Percentiles rank a stretch among this genome's conserved stretches.
phyloP scores from a whole-genome alignment of 2,329 filamentous ascomycete species.

The Ceratocystis lukuohia region DNA sequence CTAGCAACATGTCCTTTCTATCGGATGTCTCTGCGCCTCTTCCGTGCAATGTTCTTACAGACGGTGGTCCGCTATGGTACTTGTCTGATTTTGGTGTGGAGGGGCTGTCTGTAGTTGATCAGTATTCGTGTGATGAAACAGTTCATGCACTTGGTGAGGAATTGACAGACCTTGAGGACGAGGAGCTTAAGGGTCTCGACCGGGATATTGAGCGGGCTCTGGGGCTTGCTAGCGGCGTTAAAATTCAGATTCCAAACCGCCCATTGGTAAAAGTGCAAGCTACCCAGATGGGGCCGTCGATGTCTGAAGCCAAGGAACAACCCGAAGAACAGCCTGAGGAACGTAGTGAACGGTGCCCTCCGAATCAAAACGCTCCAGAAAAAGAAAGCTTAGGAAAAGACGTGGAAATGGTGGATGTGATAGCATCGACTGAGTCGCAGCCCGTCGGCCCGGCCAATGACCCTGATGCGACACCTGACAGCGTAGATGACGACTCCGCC shows the following conservation, averaged over 20 bases:
- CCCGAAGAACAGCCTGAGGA: background rate
- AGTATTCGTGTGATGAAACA: slow-evolving; percentile 47
- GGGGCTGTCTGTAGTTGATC: slow-evolving; percentile 13
- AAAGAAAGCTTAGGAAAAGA: background rate
- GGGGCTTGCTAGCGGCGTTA: slow-evolving; percentile 1
- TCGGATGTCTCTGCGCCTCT: background rate
- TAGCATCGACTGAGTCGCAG: background rate
- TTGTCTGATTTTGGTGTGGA: slow-evolving; percentile 10
- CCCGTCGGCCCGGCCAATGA: background rate
- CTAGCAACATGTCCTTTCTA: slow-evolving; percentile 16
- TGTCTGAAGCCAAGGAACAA: background rate
- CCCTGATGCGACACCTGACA: background rate
- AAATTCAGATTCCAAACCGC: background rate
- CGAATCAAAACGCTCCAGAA: too few species aligned
- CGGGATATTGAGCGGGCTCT: slow-evolving; percentile 35
- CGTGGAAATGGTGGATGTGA: slow-evolving; percentile 17
- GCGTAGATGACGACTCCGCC: background rate
- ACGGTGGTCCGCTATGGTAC: slow-evolving; percentile 18
- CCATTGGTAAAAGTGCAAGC: background rate
- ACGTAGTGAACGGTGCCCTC: too few species aligned
- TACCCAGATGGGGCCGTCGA: background rate
- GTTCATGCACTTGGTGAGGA: slow-evolving; percentile 58
- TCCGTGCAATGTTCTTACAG: slow-evolving; percentile 12
- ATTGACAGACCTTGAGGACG: slow-evolving; percentile 82
- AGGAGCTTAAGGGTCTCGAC: slow-evolving; percentile 62